phyloP scores from a whole-genome alignment of 306 rosid genomes.

The Glycine latifolia region DNA sequence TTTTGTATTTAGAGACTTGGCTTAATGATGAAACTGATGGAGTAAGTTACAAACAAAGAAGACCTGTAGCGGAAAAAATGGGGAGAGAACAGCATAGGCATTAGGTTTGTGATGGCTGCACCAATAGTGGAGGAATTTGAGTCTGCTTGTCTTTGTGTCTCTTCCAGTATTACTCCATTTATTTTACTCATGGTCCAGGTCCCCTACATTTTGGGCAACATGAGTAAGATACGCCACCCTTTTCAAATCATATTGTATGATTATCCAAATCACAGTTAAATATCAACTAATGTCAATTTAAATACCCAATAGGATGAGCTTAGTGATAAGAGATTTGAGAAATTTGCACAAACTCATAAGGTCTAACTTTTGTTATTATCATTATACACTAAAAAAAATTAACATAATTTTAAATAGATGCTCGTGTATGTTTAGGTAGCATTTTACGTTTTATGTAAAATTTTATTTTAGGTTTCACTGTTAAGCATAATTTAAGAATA shows the following conservation, averaged over 20 bases:
- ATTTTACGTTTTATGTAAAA: too few relatives aligned
- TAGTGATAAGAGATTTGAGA: too few relatives aligned
- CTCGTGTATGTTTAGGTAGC: too few relatives aligned
- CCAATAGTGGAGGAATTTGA: constrained; percentile 12
- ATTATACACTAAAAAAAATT: too few relatives aligned
- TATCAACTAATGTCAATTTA: neutral
- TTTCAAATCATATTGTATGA: constrained; percentile 4
- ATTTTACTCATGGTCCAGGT: neutral
- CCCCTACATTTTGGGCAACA: constrained; percentile 1
- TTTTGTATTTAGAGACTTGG: neutral
- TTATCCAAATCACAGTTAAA: neutral
- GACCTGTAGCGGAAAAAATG: neutral
- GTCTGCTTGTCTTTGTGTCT: neutral
- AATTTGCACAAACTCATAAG: too few relatives aligned
- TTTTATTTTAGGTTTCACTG: neutral
- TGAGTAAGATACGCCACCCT: neutral
- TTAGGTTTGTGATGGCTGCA: neutral
- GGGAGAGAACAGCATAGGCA: neutral
- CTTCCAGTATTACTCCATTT: neutral
- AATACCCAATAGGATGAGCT: too few relatives aligned
- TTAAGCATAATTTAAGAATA: too few relatives aligned
- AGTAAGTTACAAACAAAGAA: neutral
- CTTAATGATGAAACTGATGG: neutral
- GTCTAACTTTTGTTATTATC: too few relatives aligned
- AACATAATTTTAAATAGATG: too few relatives aligned